Evolutionary conservation across 2,329 filamentous ascomycete genomes (phyloP).

Genomic region (Penicillium janthinellum): DNA sequence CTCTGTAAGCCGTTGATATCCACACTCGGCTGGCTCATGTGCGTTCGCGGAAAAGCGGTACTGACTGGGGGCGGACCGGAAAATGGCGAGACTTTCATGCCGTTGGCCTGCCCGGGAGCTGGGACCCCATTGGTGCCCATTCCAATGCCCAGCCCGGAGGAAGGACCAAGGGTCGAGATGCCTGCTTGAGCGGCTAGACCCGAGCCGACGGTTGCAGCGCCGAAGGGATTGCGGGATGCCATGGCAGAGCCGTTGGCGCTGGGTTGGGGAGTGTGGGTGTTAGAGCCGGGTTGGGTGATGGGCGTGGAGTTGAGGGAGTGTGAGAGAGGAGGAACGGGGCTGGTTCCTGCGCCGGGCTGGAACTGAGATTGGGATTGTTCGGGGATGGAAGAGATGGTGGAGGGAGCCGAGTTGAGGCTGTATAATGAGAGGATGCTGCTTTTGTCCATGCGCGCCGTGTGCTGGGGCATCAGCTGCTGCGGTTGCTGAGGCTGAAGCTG

Average conservation of each 20-base stretch:
- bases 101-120: background rate
- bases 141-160: constrained; percentile 22
- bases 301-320: constrained; percentile 25
- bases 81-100: constrained; percentile 2
- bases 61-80: constrained; percentile 19
- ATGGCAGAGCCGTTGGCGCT: constrained; percentile 24
- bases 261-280: constrained; percentile 23
- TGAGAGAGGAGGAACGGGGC: constrained; percentile 24
- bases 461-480: constrained; percentile 42
- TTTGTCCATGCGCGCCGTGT: constrained; percentile 48
- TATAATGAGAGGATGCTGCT: constrained; percentile 21
- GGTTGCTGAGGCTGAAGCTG: constrained; percentile 29
- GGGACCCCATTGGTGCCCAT: constrained; percentile 11
- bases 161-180: constrained; percentile 14
- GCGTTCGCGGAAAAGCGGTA: constrained; percentile 30
- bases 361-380: constrained; percentile 32
- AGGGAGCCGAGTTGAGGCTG: constrained; percentile 43
- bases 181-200: constrained; percentile 29
- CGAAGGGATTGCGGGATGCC: constrained; percentile 32
- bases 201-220: constrained; percentile 16
- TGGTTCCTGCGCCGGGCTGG: constrained; percentile 24
- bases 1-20: constrained; percentile 50
- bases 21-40: constrained; percentile 53
- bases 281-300: constrained; percentile 30
- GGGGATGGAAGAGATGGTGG: constrained; percentile 33